A percentile compares a stretch with the other conserved stretches of the same genome.
phyloP scores from a whole-genome alignment of 192 early-diverging fungal species.

The Umbelopsis isabellina region DNA sequence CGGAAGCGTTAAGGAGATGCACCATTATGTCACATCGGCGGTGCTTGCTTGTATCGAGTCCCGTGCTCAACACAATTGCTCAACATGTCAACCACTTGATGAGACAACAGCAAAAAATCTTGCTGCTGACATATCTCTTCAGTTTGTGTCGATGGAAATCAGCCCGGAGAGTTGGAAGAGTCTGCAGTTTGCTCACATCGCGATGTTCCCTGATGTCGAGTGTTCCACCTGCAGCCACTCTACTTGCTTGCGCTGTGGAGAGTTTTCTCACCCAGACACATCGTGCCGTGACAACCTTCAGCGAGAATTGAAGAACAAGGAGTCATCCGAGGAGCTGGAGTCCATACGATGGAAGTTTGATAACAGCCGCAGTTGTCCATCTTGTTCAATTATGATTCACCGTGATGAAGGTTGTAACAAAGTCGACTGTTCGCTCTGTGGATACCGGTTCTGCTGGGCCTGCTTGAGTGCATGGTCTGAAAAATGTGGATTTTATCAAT shows the following conservation, averaged over 20 bases:
- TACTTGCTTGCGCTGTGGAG: constrained; percentile 57
- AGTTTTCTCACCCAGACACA: constrained; percentile 40
- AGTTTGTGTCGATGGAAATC: constrained; percentile 19
- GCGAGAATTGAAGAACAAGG: constrained; percentile 22
- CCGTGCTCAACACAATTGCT: background rate
- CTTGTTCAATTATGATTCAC: constrained; percentile 68
- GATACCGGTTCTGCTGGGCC: constrained; percentile 69
- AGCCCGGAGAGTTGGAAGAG: constrained; percentile 58
- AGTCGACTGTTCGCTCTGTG: constrained; percentile 67
- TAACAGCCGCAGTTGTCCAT: constrained; percentile 64
- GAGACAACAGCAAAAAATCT: background rate
- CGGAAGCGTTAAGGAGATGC: constrained; percentile 2
- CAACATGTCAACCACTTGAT: background rate
- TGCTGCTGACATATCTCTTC: background rate
- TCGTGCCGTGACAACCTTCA: constrained; percentile 51
- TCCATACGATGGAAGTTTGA: constrained; percentile 43
- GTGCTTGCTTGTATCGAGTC: constrained; percentile 7
- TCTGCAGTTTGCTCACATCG: constrained; percentile 60
- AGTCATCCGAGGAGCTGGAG: constrained; percentile 24
- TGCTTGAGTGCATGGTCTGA: constrained; percentile 59
- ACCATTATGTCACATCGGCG: background rate
- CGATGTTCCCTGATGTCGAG: constrained; percentile 48
- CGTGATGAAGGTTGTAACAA: constrained; percentile 76
- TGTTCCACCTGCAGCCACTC: constrained; percentile 48
- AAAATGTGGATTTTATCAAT: constrained; percentile 67